Conservation (phyloP, 768 basidiomycete species). For the Melanogaster broomeanus region DNA sequence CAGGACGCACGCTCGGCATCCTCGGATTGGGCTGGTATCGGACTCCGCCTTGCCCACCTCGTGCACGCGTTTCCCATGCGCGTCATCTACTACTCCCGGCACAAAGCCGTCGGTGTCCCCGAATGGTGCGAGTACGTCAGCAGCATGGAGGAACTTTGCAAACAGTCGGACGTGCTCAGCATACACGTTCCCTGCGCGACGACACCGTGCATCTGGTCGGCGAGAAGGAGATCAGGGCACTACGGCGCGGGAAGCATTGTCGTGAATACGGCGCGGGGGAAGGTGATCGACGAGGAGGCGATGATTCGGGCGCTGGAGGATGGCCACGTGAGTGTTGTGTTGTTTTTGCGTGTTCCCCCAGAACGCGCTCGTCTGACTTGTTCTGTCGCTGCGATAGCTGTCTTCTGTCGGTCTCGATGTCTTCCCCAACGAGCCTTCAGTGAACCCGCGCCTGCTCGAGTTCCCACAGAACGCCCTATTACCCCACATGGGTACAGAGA, state of each 20-base stretch:
- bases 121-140: conserved; percentile 80
- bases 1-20: conserved; percentile 68
- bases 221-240: conserved; percentile 70
- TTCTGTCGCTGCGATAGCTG: conserved; percentile 46
- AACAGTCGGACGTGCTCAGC: conserved; percentile 78
- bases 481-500: conserved; percentile 93
- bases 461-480: conserved; percentile 84
- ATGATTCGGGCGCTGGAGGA: conserved; percentile 83
- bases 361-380: not conserved
- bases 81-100: conserved; percentile 77
- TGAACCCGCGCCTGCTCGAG: conserved; percentile 77
- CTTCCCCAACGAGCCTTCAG: conserved; percentile 79
- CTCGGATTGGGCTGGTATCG: conserved; percentile 81
- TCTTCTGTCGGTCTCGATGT: conserved; percentile 84
- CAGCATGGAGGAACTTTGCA: conserved; percentile 61
- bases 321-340: conserved; percentile 68
- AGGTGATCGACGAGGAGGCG: conserved; percentile 85
- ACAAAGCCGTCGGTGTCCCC: conserved; percentile 57
- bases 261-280: conserved; percentile 90
- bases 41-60: conserved; percentile 67
- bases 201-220: conserved; percentile 77
- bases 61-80: conserved; percentile 87
- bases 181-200: conserved; percentile 79
- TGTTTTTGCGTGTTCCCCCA: not conserved
- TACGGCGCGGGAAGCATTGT: conserved; percentile 81